Base-by-base conservation (phyloP, 305 asterid genomes). In the Ilex paraguariensis region DNA sequence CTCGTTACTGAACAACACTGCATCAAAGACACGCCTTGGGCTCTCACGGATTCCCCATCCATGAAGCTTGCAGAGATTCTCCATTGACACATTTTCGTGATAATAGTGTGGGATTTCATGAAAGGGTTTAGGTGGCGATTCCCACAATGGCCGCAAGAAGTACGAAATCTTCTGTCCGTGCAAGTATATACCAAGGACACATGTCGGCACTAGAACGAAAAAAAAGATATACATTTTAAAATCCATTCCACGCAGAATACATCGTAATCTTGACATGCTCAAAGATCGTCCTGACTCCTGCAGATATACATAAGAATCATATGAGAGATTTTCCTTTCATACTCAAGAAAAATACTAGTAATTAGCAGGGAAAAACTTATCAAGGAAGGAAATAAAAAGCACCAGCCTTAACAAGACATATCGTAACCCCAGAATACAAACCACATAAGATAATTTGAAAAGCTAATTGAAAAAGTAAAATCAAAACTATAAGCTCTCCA, bases 41-140 rank as follows among this genome's bases (percentile, higher is more conserved):
- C 56, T 82, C 54, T 85, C 93, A 7, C 84, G 85, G 16, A 77
- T 61, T 6, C 73, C 75, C 89, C 89, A 82, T 5, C 89, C 85
- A 4, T 85, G 89, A 61, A 85, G 85, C 30, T 61, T 69, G 76
- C 93, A 85, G 6, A 74, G 82, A 50, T 72, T 66, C 11, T 68
- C 53, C 80, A 77, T 82, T 1, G 89, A 68, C 62, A 82, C 78
- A 46, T 82, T 77, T 33, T 72, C 69, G 32, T 79, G 65, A 51
- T 85, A 85, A 60, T 80, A 82, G 63, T 82, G 86, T 36, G 82
- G 68, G 42, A 80, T 40, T 17, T 76, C 87, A 62, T 59, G 63
- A 28, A 85, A 85, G 4, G 93, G 80, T 68, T 85, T 85, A 0
- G 85, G 87, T 33, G 89, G 93, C 44, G 85, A 82, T 44, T 82